Base-by-base conservation (phyloP, 306 rosid species). In the Cajanus cajan region DNA sequence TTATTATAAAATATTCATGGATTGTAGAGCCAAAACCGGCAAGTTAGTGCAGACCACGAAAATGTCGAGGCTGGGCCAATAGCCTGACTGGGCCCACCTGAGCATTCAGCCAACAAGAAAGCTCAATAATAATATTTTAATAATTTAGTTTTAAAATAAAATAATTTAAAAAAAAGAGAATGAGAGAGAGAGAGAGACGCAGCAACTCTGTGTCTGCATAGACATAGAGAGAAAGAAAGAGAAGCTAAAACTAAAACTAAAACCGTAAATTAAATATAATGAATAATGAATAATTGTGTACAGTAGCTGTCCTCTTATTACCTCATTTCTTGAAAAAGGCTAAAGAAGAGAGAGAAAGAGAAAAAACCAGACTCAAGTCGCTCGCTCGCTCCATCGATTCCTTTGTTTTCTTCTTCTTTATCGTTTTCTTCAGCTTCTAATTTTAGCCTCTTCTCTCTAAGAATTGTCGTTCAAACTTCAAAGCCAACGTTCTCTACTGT, bases 1-100 rank as follows among this genome's bases (percentile, higher is more conserved):
- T 14, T 44, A 40, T 10, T 2, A 39, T 39, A 39, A 8, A 12
- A 10, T 10, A 40, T 43, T 19, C 59, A 55, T 55, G 4, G 79
- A 82, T 36, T 68, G 80, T 59, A 43, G 88, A 82, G 81, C 43
- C 39, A 68, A 16, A 78, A 78, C 71, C 84, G 80, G 68, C 87
- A 58, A 24, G 61, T 82, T 81, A 76, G 86, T 73, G 97, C 90
- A 90, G 78, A 82, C 81, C 97, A 87, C 95, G 93, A 87, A 82
- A 85, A 79, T 74, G 87, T 74, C 84, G 69, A 73, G 59, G 58
- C 74, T 48, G 74, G 45, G 24, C 76, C 70, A 73, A 86, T 82
- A 34, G 43, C 71, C 71, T 81, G 7, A 22, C 31, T 64, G 89
- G 77, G 81, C 83, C 88, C 90, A 82, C 86, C 71, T 52, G 69